Base-by-base conservation (phyloP, 768 basidiomycete genomes). In the Lactarius vividus region DNA sequence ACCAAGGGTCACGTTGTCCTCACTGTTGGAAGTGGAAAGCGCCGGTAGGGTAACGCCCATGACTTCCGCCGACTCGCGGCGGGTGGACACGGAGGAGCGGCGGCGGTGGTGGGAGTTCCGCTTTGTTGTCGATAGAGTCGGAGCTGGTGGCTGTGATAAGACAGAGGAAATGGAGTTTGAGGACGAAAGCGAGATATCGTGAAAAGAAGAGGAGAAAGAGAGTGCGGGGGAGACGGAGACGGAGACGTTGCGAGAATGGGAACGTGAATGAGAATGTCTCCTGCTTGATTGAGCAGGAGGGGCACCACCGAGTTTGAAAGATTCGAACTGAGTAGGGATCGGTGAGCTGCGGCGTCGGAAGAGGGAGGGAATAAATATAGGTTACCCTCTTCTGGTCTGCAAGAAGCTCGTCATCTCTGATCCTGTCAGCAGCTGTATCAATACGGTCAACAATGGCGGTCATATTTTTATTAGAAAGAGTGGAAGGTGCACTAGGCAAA, bases 61-160 rank as follows among this genome's bases (percentile, higher is more conserved):
- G 73, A 96, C 79, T 72, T 96, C 94, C 20, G 92, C 89, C 23
- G 92, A 94, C 79, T 96, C 94, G 70, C 83, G 84, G 67, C 93
- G 88, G 46, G 94, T 96, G 11, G 94, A 93, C 31, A 96, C 92
- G 29, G 91, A 93, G 1, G 93, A 94, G 49, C 86, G 85, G 57
- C 94, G 91, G 16, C 85, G 83, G 71, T 96, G 94, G 71, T 93
- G 92, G 0, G 94, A 95, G 65, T 83, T 83, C 70, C 87, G 88
- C 71, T 87, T 88, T 31, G 71, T 72, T 57, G 71, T 65, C 71
- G 73, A 70, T 63, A 72, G 60, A 66, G 75, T 71, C 15, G 82
- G 75, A 33, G 79, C 69, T 56, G 74, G 67, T 11, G 35, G 35
- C 11, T 66, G 65, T 20, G 55, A n/a, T n/a, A n/a, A 66, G 16